Base-by-base conservation (phyloP, 2,329 filamentous ascomycete genomes). In the Fusarium verrucosum region DNA sequence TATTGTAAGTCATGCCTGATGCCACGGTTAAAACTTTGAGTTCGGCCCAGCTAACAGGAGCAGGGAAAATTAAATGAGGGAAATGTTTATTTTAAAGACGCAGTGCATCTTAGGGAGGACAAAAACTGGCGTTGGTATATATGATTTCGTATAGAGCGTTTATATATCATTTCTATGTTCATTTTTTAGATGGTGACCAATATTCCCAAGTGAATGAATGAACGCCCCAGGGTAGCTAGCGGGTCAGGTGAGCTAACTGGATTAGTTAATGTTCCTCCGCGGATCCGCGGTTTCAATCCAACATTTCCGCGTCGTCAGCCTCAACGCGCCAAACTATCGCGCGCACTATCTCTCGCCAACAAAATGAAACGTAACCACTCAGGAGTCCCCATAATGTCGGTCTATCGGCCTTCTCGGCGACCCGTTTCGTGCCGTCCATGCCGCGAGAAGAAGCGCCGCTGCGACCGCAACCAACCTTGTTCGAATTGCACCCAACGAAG, bases 1-100 rank as follows among this genome's bases (percentile, higher is more conserved):
- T 64, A 4, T 40, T 64, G 59, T 60, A 50, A 33, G 59, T 50
- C 19, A 2, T 32, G 5, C 14, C n/a, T 9, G 30, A n/a, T n/a
- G n/a, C n/a, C n/a, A n/a, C n/a, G n/a, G n/a, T 11, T 4, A 28
- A 28, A 28, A 10, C 9, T 28, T n/a, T n/a, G n/a, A n/a, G 26
- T 4, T 7, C 9, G 26, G 26, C 10, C 10, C 23, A 25, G 10
- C 57, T 2, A 7, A 1, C 5, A 0, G 0, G 2, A 1, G 7
- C 1, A 58, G 55, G 22, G 55, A 58, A 6, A 50, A 58, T 3
- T 56, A 13, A 32, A 32, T 9, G 11, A 32, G 14, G n/a, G n/a
- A n/a, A n/a, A n/a, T n/a, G n/a, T n/a, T n/a, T n/a, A n/a, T n/a
- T n/a, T 9, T 6, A 7, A n/a, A 7, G 30, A 8, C 14, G 4